phyloP scores from a whole-genome alignment of 2,329 filamentous ascomycete genomes.

The Emergomyces orientalis region DNA sequence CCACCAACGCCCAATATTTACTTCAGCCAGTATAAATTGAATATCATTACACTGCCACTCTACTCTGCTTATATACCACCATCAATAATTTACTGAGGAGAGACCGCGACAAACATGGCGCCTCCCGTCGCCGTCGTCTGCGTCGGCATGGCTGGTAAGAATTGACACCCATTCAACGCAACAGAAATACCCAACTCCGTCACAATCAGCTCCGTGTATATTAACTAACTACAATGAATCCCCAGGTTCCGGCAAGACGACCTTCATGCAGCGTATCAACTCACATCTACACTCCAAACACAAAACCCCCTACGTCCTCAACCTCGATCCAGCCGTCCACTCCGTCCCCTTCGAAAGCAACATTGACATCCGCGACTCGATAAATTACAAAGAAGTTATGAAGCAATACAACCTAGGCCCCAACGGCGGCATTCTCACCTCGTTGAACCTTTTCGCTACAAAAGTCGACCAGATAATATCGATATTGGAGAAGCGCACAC shows the following conservation, averaged over 20 bases:
- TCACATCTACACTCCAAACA: constrained; percentile 76
- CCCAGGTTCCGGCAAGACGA: constrained; percentile 90
- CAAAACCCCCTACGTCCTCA: constrained; percentile 85
- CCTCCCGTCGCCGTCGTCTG: constrained; percentile 76
- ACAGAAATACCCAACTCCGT: neutral
- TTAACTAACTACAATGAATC: constrained; percentile 10
- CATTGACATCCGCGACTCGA: constrained; percentile 96
- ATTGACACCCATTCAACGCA: neutral
- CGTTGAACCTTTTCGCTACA: constrained; percentile 90
- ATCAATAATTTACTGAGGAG: constrained; percentile 6
- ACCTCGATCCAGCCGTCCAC: constrained; percentile 90
- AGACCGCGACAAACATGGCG: constrained; percentile 32
- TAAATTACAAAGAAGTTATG: constrained; percentile 99
- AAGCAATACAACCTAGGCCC: constrained; percentile 96
- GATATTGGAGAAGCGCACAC: constrained; percentile 79
- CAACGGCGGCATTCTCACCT: constrained; percentile 93
- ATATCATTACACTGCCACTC: neutral
- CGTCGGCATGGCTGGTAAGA: constrained; percentile 84
- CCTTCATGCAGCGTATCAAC: constrained; percentile 98
- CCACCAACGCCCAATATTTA: neutral
- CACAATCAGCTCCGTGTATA: constrained; percentile 1
- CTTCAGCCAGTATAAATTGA: neutral
- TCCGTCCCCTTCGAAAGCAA: constrained; percentile 92
- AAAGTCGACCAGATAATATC: constrained; percentile 93
- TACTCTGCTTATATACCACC: neutral